These are phyloP conservation scores for Echria macrotheca DNA, from an alignment of 495 filamentous ascomycete species.

Conservation along the genomic window DNA sequence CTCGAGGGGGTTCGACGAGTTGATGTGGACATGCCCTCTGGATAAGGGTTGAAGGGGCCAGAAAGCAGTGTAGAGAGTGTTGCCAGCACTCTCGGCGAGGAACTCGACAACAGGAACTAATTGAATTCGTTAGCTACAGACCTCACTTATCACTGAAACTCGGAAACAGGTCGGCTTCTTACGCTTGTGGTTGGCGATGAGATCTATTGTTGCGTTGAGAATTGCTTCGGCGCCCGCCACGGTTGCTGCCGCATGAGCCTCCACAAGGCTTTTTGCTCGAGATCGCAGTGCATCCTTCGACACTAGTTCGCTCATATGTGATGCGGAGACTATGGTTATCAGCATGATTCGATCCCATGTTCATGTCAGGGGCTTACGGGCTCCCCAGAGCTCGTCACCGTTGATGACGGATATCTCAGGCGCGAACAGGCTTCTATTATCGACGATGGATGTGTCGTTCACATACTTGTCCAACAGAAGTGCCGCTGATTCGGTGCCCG, in stretches of 20 bases:
- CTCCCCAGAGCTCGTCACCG: constrained; percentile 3
- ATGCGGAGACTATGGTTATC: neutral
- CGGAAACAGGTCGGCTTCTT: neutral
- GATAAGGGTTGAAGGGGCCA: constrained; percentile 28
- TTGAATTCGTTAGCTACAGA: neutral
- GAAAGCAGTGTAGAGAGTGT: neutral
- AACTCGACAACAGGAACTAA: constrained; percentile 3
- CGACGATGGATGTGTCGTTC: constrained; percentile 4
- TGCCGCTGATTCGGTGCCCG: neutral
- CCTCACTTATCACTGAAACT: too few species aligned
- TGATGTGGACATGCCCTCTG: constrained; percentile 40
- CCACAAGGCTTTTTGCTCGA: constrained; percentile 1
- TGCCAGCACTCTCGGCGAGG: neutral
- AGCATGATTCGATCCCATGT: too few species aligned
- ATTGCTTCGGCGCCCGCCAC: neutral
- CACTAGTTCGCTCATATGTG: neutral
- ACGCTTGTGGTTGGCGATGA: neutral
- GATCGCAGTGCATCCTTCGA: neutral
- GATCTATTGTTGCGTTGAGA: constrained; percentile 6
- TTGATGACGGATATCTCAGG: constrained; percentile 9
- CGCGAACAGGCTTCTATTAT: constrained; percentile 3
- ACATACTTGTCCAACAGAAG: neutral
- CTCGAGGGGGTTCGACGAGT: constrained; percentile 29
- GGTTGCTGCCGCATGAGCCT: neutral
- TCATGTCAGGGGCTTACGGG: neutral